phyloP scores from a whole-genome alignment of 169 alveolate genomes.

The Cryptosporidium muris region DNA sequence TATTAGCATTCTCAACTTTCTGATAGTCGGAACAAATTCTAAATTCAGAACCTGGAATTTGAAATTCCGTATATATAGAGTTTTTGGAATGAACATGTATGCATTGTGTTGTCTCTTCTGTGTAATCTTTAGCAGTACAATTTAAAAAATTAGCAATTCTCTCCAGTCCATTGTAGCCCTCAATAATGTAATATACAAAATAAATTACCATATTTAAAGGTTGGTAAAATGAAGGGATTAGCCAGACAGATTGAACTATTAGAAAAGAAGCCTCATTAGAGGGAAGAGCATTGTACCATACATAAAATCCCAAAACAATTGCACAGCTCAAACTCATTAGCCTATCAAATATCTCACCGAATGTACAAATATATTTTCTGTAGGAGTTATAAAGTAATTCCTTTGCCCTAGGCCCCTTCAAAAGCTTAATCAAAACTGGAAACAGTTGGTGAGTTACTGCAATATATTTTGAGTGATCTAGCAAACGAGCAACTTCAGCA shows the following conservation, averaged over 20 bases:
- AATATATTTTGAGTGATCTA: conserved; percentile 40
- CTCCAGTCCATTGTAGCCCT: conserved; percentile 35
- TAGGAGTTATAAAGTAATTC: conserved; percentile 41
- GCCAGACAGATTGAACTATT: conserved; percentile 59
- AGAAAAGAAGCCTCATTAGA: conserved; percentile 35
- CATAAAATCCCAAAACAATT: conserved; percentile 23
- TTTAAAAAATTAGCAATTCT: conserved; percentile 48
- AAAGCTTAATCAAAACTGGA: conserved; percentile 11
- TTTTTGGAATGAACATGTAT: not conserved
- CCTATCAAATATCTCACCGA: conserved; percentile 34
- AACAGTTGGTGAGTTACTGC: conserved; percentile 63
- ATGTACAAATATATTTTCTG: conserved; percentile 56
- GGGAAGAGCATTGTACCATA: conserved; percentile 25
- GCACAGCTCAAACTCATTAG: conserved; percentile 35
- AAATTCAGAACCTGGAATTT: not conserved
- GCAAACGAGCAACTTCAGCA: conserved; percentile 22
- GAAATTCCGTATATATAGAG: not conserved
- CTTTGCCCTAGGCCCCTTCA: not conserved
- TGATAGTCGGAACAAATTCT: no score
- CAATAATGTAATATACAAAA: conserved; percentile 26
- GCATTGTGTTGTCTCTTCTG: not conserved
- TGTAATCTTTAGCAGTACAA: conserved; percentile 1
- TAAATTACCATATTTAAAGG: conserved; percentile 39
- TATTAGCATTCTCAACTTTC: not conserved
- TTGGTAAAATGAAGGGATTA: conserved; percentile 51